These are phyloP conservation scores for Corynascus novoguineensis DNA, from an alignment of 495 filamentous ascomycete genomes.

Conservation along the genomic window DNA sequence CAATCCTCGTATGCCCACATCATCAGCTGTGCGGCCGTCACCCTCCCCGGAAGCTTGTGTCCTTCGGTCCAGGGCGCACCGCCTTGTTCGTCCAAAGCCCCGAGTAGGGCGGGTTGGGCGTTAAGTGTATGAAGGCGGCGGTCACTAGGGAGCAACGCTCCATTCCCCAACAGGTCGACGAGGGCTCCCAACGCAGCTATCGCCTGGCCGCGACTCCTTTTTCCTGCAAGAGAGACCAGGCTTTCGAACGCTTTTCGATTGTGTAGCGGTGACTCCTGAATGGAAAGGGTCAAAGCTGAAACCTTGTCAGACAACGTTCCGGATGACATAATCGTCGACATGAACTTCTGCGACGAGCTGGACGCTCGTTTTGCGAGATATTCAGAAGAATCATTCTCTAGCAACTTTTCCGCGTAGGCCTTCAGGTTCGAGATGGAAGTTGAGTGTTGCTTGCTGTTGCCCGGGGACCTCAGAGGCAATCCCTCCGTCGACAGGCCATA, in stretches of 20 bases:
- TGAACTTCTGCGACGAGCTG: slow-evolving; percentile 85
- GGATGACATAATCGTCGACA: slow-evolving; percentile 92
- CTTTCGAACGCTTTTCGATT: slow-evolving; percentile 82
- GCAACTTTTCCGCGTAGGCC: slow-evolving; percentile 62
- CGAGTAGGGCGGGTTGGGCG: slow-evolving; percentile 71
- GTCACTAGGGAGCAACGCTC: slow-evolving; percentile 73
- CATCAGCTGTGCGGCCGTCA: slow-evolving; percentile 71
- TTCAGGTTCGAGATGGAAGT: slow-evolving; percentile 67
- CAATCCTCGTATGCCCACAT: slow-evolving; percentile 93
- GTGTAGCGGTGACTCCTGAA: slow-evolving; percentile 93
- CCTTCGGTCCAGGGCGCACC: slow-evolving; percentile 57
- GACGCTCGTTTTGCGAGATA: slow-evolving; percentile 50
- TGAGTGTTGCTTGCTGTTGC: slow-evolving; percentile 46
- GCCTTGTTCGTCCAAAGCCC: slow-evolving; percentile 54
- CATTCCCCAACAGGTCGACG: slow-evolving; percentile 88
- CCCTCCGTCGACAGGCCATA: slow-evolving; percentile 60
- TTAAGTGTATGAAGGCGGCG: slow-evolving; percentile 73
- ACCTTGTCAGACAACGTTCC: slow-evolving; percentile 96
- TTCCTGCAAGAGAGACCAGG: slow-evolving; percentile 71
- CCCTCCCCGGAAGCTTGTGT: slow-evolving; percentile 59
- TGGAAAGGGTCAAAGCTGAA: slow-evolving; percentile 83
- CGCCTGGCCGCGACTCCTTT: slow-evolving; percentile 88
- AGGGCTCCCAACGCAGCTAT: slow-evolving; percentile 85
- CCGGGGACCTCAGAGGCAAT: slow-evolving; percentile 43
- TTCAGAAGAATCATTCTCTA: slow-evolving; percentile 64